Evolutionary conservation across 23 red algal genomes (phyloP).

Genomic region (Agarophyton chilense): DNA sequence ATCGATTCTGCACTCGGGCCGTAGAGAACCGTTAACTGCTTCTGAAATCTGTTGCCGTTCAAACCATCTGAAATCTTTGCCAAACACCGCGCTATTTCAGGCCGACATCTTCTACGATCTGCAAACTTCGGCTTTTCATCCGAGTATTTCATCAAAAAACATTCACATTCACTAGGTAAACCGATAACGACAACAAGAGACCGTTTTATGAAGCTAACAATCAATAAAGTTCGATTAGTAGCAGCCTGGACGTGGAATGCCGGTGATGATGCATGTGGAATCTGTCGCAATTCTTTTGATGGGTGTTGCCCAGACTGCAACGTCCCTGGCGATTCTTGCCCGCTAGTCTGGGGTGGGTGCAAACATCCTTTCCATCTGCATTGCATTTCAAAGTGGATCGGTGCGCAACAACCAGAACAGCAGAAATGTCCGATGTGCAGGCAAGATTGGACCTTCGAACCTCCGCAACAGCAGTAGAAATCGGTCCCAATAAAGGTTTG

Average conservation of each 20-base stretch:
- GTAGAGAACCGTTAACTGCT: not conserved
- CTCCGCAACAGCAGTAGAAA: not conserved
- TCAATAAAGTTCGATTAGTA: constrained; percentile 70
- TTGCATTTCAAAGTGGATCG: constrained; percentile 94
- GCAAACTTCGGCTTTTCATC: not conserved
- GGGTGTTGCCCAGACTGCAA: constrained; percentile 90
- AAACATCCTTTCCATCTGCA: constrained; percentile 93
- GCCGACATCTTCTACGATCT: not conserved
- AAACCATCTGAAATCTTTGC: no score
- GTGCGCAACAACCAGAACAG: constrained; percentile 40
- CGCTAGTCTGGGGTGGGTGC: constrained; percentile 83
- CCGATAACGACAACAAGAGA: not conserved
- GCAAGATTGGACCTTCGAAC: constrained; percentile 83
- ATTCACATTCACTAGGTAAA: not conserved
- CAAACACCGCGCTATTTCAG: not conserved
- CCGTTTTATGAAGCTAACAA: constrained; percentile 59
- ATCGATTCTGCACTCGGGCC: no score
- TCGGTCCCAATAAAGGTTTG: not conserved
- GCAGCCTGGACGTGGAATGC: constrained; percentile 94
- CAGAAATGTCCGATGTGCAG: constrained; percentile 93
- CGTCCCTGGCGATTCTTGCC: constrained; percentile 86
- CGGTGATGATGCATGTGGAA: constrained; percentile 90
- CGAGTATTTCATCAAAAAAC: not conserved
- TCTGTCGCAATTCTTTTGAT: constrained; percentile 92
- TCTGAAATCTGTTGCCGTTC: not conserved